phyloP scores from a whole-genome alignment of 306 rosid species.

The Fragaria iinumae region DNA sequence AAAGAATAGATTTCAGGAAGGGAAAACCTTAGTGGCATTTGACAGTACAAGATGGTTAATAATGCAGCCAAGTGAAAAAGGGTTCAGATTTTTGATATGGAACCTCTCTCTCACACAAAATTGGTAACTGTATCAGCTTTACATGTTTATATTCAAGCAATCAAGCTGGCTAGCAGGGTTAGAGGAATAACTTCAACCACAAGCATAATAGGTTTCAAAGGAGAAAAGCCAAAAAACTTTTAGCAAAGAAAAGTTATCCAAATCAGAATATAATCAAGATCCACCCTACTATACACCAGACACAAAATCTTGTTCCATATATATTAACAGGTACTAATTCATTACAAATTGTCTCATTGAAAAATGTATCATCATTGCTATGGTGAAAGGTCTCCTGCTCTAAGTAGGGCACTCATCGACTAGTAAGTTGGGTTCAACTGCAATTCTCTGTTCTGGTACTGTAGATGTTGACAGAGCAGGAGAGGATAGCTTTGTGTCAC shows the following conservation, averaged over 20 bases:
- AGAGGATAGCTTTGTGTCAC: constrained; percentile 1
- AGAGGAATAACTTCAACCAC: constrained; percentile 5
- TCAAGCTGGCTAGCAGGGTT: not conserved
- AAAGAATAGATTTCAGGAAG: not conserved
- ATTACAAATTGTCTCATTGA: constrained; percentile 28
- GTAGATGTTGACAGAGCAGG: constrained; percentile 11
- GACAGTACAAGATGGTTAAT: not conserved
- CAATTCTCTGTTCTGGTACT: not conserved
- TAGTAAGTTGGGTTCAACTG: not conserved
- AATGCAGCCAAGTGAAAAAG: not conserved
- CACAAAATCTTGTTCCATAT: not conserved
- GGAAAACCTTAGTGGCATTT: not conserved
- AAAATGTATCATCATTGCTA: constrained; percentile 17
- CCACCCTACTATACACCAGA: constrained; percentile 4
- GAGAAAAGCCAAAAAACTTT: constrained; percentile 19
- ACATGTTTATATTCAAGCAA: not conserved
- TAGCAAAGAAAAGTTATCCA: not conserved
- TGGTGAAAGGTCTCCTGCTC: not conserved
- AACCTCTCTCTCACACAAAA: not conserved
- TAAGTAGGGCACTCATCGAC: constrained; percentile 6
- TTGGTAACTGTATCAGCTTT: not conserved
- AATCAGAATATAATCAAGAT: constrained; percentile 11
- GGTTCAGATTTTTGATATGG: not conserved
- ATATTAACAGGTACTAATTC: constrained; percentile 5
- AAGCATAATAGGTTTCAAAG: constrained; percentile 22